Percentiles rank a stretch among this genome's conserved stretches.
Conservation (phyloP, 2,329 filamentous ascomycete genomes). For the Fusarium multiceps region DNA sequence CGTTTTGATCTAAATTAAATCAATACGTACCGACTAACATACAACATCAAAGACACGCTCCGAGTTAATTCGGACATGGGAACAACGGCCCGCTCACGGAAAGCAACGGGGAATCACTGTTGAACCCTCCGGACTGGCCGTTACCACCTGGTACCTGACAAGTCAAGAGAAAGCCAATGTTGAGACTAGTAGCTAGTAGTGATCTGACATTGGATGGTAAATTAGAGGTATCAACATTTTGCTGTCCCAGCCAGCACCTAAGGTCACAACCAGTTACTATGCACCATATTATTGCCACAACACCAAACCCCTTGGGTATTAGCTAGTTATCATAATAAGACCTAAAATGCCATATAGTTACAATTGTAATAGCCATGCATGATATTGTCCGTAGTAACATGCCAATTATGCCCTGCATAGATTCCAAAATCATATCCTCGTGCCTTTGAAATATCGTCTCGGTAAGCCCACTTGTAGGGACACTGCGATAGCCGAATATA, state of each 20-base stretch:
- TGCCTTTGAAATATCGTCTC: slow-evolving; percentile 43
- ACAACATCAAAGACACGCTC: slow-evolving; percentile 1
- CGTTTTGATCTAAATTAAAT: not conserved
- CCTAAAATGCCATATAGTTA: slow-evolving; percentile 34
- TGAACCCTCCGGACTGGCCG: not conserved
- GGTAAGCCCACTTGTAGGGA: slow-evolving; percentile 16
- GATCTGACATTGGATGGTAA: no score
- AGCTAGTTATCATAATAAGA: slow-evolving; percentile 29
- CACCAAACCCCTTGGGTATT: not conserved
- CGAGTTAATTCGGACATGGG: slow-evolving; percentile 26
- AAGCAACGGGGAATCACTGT: not conserved
- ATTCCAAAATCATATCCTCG: slow-evolving; percentile 25
- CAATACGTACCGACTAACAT: not conserved
- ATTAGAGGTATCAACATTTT: not conserved
- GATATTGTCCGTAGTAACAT: slow-evolving; percentile 19
- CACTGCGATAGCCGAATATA: slow-evolving; percentile 1
- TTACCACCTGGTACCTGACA: slow-evolving; percentile 22
- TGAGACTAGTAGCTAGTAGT: not conserved
- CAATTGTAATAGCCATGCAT: slow-evolving; percentile 23
- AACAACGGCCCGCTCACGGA: slow-evolving; percentile 13
- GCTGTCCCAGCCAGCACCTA: not conserved
- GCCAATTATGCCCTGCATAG: slow-evolving; percentile 42
- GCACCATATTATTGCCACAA: not conserved
- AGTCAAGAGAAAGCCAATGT: not conserved
- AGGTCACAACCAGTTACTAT: not conserved